Conservation (phyloP, 768 basidiomycete species). For the Butyriboletus loyo region DNA sequence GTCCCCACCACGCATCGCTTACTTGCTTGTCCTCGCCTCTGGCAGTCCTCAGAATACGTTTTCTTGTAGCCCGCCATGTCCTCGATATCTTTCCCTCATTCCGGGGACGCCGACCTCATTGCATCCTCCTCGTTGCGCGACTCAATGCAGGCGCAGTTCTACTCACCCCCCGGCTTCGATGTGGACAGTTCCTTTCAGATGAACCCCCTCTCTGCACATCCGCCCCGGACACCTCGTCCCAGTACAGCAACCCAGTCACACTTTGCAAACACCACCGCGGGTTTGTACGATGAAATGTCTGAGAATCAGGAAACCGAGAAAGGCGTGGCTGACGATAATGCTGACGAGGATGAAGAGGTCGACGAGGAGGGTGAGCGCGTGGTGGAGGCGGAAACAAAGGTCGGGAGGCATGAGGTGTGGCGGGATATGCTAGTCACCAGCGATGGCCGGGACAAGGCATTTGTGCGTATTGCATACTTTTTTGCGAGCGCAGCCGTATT, state of each 20-base stretch:
- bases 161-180: conserved; percentile 55
- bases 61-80: conserved; percentile 46
- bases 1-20: not conserved
- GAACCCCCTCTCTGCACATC: conserved; percentile 77
- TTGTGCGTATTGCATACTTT: conserved; percentile 49
- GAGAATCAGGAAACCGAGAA: conserved; percentile 32
- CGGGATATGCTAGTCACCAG: conserved; percentile 75
- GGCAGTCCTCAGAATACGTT: not conserved
- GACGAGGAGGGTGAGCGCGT: conserved; percentile 49
- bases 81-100: conserved; percentile 59
- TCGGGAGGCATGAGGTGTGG: conserved; percentile 71
- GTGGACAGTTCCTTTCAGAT: conserved; percentile 66
- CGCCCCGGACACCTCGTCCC: conserved; percentile 67
- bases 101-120: conserved; percentile 36
- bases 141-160: conserved; percentile 47
- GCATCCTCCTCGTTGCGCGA: conserved; percentile 38
- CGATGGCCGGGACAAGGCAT: conserved; percentile 79
- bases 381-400: conserved; percentile 42
- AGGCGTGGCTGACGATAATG: conserved; percentile 13
- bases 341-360: conserved; percentile 39
- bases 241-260: conserved; percentile 27
- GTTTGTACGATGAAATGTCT: conserved; percentile 44
- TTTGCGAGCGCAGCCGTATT: not conserved
- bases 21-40: not conserved
- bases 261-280: conserved; percentile 16